These are phyloP conservation scores for Thelonectria rubi DNA, from an alignment of 2,329 filamentous ascomycete species.

Conservation along the genomic window DNA sequence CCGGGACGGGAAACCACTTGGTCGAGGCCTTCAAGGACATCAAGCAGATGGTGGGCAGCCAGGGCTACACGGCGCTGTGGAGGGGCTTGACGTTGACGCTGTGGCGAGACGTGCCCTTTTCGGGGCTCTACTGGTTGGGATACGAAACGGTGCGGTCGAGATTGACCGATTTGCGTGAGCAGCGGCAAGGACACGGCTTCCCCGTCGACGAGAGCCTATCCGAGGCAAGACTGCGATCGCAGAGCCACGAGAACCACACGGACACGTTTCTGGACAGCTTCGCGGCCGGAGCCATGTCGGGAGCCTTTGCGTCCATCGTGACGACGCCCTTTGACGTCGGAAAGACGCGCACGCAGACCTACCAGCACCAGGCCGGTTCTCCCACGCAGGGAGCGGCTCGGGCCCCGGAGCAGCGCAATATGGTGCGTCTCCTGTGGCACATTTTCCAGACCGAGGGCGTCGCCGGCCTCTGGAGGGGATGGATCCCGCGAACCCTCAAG, in stretches of 20 bases:
- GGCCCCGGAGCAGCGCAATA: slow-evolving; percentile 77
- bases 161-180: slow-evolving; percentile 74
- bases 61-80: slow-evolving; percentile 88
- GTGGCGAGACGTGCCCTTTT: slow-evolving; percentile 98
- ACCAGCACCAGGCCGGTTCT: slow-evolving; percentile 60
- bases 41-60: slow-evolving; percentile 77
- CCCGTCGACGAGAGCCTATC: slow-evolving; percentile 48
- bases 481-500: slow-evolving; percentile 90
- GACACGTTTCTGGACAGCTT: slow-evolving; percentile 91
- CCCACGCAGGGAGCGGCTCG: slow-evolving; percentile 47
- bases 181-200: slow-evolving; percentile 54
- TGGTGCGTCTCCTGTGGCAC: slow-evolving; percentile 86
- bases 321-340: slow-evolving; percentile 98
- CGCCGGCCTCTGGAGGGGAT: slow-evolving; percentile 86
- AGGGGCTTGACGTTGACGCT: slow-evolving; percentile 88
- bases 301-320: slow-evolving; percentile 83
- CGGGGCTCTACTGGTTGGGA: slow-evolving; percentile 97
- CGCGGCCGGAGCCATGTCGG: slow-evolving; percentile 82
- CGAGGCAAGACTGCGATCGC: slow-evolving; percentile 61
- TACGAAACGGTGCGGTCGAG: slow-evolving; percentile 84
- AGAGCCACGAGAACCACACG: slow-evolving; percentile 74
- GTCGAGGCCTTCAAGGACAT: slow-evolving; percentile 80
- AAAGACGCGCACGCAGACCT: slow-evolving; percentile 93
- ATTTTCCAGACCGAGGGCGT: slow-evolving; percentile 89
- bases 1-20: slow-evolving; percentile 73